phyloP scores from a whole-genome alignment of 306 rosid species.

The Quercus berberidifolia region DNA sequence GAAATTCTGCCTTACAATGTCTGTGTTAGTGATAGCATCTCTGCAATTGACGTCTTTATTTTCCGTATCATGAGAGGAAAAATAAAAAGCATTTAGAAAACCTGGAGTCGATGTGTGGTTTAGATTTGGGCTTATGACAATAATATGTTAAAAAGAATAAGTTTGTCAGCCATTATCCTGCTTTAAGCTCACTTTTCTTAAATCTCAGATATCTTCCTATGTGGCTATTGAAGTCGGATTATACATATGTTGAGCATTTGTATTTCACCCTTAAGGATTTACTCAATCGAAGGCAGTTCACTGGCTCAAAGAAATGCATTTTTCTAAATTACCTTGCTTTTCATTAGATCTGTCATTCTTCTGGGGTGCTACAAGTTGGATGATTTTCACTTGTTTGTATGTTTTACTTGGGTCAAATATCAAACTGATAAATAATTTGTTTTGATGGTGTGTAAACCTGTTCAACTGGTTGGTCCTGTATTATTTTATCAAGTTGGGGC shows the following conservation, averaged over 20 bases:
- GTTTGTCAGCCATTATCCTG: background rate
- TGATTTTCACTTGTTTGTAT: constrained; percentile 1
- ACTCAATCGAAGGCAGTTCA: background rate
- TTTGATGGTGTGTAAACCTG: background rate
- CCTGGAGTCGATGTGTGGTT: background rate
- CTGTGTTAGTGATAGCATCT: background rate
- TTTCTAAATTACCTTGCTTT: background rate
- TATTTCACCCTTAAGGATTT: background rate
- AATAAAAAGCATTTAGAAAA: background rate
- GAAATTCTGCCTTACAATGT: background rate
- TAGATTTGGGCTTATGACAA: background rate
- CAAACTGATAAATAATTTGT: constrained; percentile 13
- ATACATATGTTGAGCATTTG: background rate
- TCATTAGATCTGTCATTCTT: background rate
- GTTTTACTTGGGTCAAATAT: background rate
- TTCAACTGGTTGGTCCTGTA: background rate
- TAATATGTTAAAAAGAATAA: background rate
- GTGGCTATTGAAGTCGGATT: background rate
- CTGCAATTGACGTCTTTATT: background rate
- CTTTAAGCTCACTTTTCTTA: background rate
- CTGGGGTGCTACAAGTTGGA: constrained; percentile 1
- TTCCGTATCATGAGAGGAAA: background rate
- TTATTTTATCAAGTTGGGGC: background rate
- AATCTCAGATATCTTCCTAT: background rate
- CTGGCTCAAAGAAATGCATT: constrained; percentile 1